These are phyloP conservation scores for Nicotiana paniculata DNA, from an alignment of 257 asterid genomes.

Conservation along the genomic window DNA sequence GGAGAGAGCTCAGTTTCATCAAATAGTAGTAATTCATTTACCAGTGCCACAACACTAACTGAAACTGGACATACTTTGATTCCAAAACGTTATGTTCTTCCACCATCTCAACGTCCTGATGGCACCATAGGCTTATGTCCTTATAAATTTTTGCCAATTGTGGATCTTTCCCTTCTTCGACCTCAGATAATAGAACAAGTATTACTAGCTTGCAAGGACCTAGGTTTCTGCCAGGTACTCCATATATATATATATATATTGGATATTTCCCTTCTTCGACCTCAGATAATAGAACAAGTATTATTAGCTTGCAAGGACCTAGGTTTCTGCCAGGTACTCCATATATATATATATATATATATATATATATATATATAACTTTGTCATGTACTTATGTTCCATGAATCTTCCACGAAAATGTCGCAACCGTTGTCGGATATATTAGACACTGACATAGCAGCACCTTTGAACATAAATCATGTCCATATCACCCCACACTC, in stretches of 20 bases:
- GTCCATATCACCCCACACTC: too few species aligned
- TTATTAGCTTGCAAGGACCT: slow-evolving; percentile 34
- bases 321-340: slow-evolving; percentile 47
- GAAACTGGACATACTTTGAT: slow-evolving; percentile 26
- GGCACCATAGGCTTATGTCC: slow-evolving; percentile 1
- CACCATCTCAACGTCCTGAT: slow-evolving; percentile 37
- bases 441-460: too few species aligned
- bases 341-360: too few species aligned
- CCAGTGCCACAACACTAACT: slow-evolving; percentile 32
- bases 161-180: slow-evolving; percentile 34
- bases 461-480: too few species aligned
- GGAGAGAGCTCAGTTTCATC: slow-evolving; percentile 2
- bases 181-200: slow-evolving; percentile 25
- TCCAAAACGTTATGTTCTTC: slow-evolving; percentile 38
- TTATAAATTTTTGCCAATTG: slow-evolving; percentile 24
- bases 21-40: slow-evolving; percentile 14
- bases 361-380: too few species aligned
- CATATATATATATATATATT: neutral
- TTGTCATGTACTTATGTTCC: neutral
- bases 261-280: slow-evolving; percentile 30
- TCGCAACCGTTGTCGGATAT: too few species aligned
- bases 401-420: too few species aligned
- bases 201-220: slow-evolving; percentile 33
- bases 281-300: slow-evolving; percentile 25
- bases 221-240: slow-evolving; percentile 48